These are phyloP conservation scores for Diaporthe ilicicola DNA, from an alignment of 2,329 filamentous ascomycete species.

Conservation along the genomic window DNA sequence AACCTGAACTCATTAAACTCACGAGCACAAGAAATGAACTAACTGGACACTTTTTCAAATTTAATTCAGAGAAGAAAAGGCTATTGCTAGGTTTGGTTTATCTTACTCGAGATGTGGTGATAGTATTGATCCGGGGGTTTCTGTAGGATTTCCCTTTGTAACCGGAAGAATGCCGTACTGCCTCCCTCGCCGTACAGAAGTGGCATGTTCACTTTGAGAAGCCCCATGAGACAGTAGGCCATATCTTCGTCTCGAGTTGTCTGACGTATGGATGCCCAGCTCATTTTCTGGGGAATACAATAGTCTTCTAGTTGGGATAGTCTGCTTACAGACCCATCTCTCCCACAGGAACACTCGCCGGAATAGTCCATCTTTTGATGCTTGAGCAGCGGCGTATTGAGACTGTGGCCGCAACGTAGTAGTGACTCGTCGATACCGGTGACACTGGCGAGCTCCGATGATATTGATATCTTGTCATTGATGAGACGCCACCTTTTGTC, in stretches of 20 bases:
- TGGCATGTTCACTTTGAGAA: constrained; percentile 11
- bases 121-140: too few relatives aligned
- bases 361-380: not conserved
- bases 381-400: not conserved
- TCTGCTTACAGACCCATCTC: accelerated
- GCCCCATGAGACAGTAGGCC: not conserved
- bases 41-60: too few relatives aligned
- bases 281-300: not conserved
- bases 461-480: not conserved
- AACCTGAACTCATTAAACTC: too few relatives aligned
- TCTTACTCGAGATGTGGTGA: too few relatives aligned
- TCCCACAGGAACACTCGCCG: not conserved
- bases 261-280: not conserved
- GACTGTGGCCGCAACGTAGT: constrained; percentile 25
- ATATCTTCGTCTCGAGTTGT: not conserved
- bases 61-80: too few relatives aligned
- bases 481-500: constrained; percentile 28
- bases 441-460: not conserved
- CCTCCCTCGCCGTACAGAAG: not conserved
- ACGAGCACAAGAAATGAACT: too few relatives aligned
- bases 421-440: not conserved
- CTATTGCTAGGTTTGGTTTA: too few relatives aligned
- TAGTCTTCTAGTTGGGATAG: not conserved
- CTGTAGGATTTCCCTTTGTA: not conserved
- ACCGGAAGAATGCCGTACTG: not conserved